Evolutionary conservation across 345 rosid genomes (phyloP).

Genomic region (Eucalyptus cladocalyx): DNA sequence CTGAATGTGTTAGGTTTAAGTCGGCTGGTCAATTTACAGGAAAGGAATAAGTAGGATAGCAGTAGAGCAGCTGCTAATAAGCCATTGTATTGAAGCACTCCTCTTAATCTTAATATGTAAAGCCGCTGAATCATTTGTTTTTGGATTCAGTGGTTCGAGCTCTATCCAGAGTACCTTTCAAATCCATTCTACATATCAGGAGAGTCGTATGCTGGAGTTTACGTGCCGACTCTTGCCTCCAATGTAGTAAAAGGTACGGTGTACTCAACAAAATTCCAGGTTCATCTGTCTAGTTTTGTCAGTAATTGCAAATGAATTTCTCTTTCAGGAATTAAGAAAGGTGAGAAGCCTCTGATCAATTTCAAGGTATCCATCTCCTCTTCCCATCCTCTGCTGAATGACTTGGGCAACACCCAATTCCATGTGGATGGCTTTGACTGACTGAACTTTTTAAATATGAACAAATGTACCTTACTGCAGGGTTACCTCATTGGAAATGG

Average conservation of each 20-base stretch:
- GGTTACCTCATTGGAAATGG: conserved; percentile 43
- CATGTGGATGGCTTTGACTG: neutral
- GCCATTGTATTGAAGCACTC: neutral
- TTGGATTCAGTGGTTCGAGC: conserved; percentile 24
- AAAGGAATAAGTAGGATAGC: neutral
- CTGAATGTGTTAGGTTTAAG: neutral
- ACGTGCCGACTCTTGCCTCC: conserved; percentile 25
- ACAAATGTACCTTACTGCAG: neutral
- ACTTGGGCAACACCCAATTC: neutral
- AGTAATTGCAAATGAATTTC: neutral
- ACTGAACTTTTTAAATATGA: neutral
- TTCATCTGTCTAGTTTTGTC: neutral
- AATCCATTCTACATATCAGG: conserved; percentile 37
- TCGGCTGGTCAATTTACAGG: neutral
- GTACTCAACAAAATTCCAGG: neutral
- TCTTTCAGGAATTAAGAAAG: conserved; percentile 16
- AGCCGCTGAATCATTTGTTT: neutral
- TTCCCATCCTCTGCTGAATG: neutral
- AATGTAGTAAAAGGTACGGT: conserved; percentile 14
- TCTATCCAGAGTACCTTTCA: conserved; percentile 17
- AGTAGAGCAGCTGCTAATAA: neutral
- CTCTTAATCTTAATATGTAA: neutral
- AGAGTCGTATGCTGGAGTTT: conserved; percentile 39
- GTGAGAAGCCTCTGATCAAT: conserved; percentile 12
- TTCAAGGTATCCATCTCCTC: conserved; percentile 16